Evolutionary conservation across 1,139 yeast genomes (phyloP), one percentile per base, ranked within the genome.

Genomic region (Suhomyces wounanorum): DNA sequence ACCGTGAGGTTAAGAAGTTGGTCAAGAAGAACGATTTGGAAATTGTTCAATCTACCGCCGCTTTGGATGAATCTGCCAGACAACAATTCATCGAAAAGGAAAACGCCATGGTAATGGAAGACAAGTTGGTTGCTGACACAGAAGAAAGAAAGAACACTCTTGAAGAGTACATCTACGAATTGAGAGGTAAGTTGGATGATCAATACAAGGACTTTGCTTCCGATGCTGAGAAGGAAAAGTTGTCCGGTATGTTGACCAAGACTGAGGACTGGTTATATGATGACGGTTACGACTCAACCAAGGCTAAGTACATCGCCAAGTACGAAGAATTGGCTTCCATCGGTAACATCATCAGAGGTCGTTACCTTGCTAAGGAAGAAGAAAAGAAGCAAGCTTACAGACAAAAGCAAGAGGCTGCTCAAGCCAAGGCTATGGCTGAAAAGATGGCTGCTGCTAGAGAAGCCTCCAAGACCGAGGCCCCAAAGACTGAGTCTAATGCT

Each of bases 201-300:
- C 86, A 86, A 67, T 94, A 92, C 73, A 82, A 90, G 62, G 86
- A 81, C 61, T 94, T 92, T 68, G 97, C 98, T 57, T 81, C 87
- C 59, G 95, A 87, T 55, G 91, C 84, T 65, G 99, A 94, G 81
- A 94, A 92, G 83, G 77, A 78, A 60, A 88, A 82, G 70, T 82
- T 94, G 67, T 71, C 81, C 52, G 88, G 78, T 54, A 80, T 87
- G 81, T 83, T 94, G 69, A 69, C 81, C 67, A 89, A 87, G 71
- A 84, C 98, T 59, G 99, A 95, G 81, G 97, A 94, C 69, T 94
- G 99, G 99, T 83, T 94, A 67, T 95, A 94, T 75, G 96, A 89
- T 56, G 99, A 90, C 52, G 98, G 99, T 67, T 94, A 89, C 69
- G 99, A 94, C 71, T 84, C 98, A 56, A 81, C 92, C 69, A 92